Percentiles rank a stretch among this genome's conserved stretches.
Evolutionary conservation across 257 asterid species (phyloP).

Genomic region (Gentiana dahurica): DNA sequence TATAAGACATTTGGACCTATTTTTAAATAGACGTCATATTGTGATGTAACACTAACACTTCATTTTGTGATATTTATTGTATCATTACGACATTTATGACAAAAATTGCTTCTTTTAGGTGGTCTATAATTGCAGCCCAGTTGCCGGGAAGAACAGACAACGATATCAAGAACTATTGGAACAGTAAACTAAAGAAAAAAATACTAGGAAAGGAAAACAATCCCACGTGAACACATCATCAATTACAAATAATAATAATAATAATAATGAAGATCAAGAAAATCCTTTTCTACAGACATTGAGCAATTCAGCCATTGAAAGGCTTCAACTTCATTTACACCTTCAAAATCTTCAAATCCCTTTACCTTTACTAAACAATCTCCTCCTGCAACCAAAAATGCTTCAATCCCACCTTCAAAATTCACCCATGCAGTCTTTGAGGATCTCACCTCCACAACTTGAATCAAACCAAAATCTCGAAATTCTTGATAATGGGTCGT

Average conservation of each 20-base stretch:
- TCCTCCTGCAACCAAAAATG: conserved; percentile 46
- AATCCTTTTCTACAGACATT: conserved; percentile 30
- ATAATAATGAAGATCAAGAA: conserved; percentile 18
- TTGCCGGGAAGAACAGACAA: conserved; percentile 93
- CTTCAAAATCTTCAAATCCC: conserved; percentile 59
- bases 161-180: conserved; percentile 95
- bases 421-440: conserved; percentile 10
- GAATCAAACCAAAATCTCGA: conserved; percentile 14
- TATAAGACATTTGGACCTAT: no score
- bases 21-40: no score
- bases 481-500: conserved; percentile 7
- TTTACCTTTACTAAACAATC: conserved; percentile 41
- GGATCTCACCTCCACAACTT: conserved; percentile 6
- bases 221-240: conserved; percentile 26
- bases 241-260: neutral
- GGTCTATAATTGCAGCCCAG: conserved; percentile 98
- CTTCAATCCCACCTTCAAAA: conserved; percentile 38
- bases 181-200: conserved; percentile 76
- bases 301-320: conserved; percentile 79
- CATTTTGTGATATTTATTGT: no score
- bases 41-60: no score
- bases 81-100: no score
- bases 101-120: conserved; percentile 20
- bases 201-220: conserved; percentile 65
- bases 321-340: conserved; percentile 87